phyloP scores from a whole-genome alignment of 495 filamentous ascomycete genomes.

The Penicillium waksmanii region DNA sequence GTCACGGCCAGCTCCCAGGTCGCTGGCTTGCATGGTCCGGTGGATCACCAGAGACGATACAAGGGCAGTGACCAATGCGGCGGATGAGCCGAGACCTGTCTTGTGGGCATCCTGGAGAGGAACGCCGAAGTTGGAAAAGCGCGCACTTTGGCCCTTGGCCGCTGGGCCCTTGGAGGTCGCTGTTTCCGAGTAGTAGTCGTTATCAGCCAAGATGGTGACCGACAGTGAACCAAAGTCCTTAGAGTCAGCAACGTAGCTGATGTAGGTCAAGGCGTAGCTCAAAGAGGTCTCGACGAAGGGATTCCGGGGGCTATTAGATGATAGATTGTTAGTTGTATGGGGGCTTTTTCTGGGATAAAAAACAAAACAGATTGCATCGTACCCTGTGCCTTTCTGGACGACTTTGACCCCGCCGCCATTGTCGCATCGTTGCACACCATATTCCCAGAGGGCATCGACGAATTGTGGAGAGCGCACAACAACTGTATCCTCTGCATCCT shows the following conservation, averaged over 20 bases:
- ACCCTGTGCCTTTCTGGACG: constrained; percentile 75
- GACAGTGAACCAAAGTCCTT: constrained; percentile 65
- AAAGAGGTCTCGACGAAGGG: constrained; percentile 90
- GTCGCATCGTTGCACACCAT: constrained; percentile 68
- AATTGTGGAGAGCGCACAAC: constrained; percentile 93
- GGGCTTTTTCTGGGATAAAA: neutral
- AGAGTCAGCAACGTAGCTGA: constrained; percentile 55
- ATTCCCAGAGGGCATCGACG: constrained; percentile 80
- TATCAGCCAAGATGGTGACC: constrained; percentile 90
- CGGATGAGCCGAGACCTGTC: constrained; percentile 94
- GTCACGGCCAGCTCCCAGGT: constrained; percentile 55
- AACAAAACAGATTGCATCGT: constrained; percentile 13
- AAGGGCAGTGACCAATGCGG: constrained; percentile 90
- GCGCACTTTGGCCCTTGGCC: constrained; percentile 32
- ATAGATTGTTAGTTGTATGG: neutral
- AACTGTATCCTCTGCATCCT: constrained; percentile 56
- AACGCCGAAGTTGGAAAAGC: constrained; percentile 79
- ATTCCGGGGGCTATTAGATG: constrained; percentile 56
- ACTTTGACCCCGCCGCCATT: constrained; percentile 77
- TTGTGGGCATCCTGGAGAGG: constrained; percentile 83
- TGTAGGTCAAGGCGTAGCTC: constrained; percentile 84
- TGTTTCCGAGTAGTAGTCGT: constrained; percentile 92
- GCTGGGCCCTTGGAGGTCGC: constrained; percentile 38
- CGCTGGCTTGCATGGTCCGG: constrained; percentile 70
- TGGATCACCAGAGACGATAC: constrained; percentile 75